These are phyloP conservation scores for Fonsecaea pedrosoi DNA, from an alignment of 2,329 filamentous ascomycete genomes.

Conservation along the genomic window DNA sequence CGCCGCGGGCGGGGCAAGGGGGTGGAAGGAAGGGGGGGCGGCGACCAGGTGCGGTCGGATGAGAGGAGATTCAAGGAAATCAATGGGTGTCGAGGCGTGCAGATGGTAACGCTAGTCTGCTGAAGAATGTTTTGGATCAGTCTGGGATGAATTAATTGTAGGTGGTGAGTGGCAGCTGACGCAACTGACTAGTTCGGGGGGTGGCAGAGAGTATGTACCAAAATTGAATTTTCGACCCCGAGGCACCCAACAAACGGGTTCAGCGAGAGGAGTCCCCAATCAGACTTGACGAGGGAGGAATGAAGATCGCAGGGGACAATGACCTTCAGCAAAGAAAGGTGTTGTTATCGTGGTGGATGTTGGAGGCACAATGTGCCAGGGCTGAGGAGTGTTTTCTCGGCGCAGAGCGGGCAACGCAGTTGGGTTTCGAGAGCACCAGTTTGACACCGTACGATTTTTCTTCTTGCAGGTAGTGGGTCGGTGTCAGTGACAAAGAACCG, in stretches of 20 bases:
- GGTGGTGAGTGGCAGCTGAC: slow-evolving; percentile 27
- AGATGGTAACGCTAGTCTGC: slow-evolving; percentile 23
- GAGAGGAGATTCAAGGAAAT: slow-evolving; percentile 19
- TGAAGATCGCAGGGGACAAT: slow-evolving; percentile 17
- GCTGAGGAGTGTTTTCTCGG: slow-evolving; percentile 35
- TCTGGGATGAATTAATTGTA: slow-evolving; percentile 25
- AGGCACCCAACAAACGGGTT: slow-evolving; percentile 27
- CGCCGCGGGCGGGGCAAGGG: slow-evolving; percentile 35
- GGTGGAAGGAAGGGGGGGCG: slow-evolving; percentile 31
- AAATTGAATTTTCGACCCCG: slow-evolving; percentile 21
- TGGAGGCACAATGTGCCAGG: slow-evolving; percentile 26
- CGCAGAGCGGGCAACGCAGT: slow-evolving; percentile 29
- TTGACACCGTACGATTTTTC: slow-evolving; percentile 21
- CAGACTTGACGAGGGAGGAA: slow-evolving; percentile 14
- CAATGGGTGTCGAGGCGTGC: slow-evolving; percentile 23
- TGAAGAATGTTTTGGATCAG: slow-evolving; percentile 15
- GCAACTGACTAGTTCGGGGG: slow-evolving; percentile 22
- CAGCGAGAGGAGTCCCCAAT: slow-evolving; percentile 22
- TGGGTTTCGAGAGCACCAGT: slow-evolving; percentile 14
- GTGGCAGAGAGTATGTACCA: slow-evolving; percentile 27
- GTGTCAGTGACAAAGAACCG: neutral
- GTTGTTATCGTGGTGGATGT: slow-evolving; percentile 34
- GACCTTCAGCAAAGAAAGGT: slow-evolving; percentile 10
- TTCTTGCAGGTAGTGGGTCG: neutral
- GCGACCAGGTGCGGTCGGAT: slow-evolving; percentile 38